Base-by-base conservation (phyloP, 257 asterid species). In the Fraxinus americana region DNA sequence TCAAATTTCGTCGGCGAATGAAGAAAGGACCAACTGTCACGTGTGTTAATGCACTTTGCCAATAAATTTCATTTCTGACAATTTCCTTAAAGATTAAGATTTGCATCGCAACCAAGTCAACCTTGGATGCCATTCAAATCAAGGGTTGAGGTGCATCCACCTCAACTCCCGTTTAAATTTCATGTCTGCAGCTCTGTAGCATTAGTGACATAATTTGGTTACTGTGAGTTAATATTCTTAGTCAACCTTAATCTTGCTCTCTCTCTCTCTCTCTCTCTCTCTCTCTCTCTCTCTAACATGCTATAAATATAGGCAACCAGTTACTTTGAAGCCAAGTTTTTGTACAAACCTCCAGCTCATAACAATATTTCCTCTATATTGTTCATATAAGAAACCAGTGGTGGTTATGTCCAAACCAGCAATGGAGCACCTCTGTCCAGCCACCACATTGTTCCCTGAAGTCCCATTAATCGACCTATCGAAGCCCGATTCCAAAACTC, bases 401-500 rank as follows among this genome's bases (percentile, higher is more conserved):
- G 85, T 89, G 77, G 88, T 86, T 19, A 83, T 84, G 19, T 70
- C 91, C 11, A 85, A 87, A 72, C 81, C 89, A 3, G 74, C 87
- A 77, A 82, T 79, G 72, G 78, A 82, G 75, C 89, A 84, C 39
- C 75, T 79, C 72, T 77, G 83, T 1, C 52, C 68, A 23, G 34
- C 81, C 59, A 77, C 78, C 68, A 52, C 91, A 83, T 85, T 88
- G 8, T 75, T 79, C 81, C 80, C 82, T 0, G 83, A 78, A 21
- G 83, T 88, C 78, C 98, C 98, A 0, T 21, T 87, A 16, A 86
- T 93, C 2, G 98, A 93, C 93, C 97, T 93, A 76, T 90, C 98
- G 1, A 68, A 84, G 2, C 92, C 96, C 7, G 97, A 90, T 79
- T 80, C 88, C 8, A 88, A 82, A 45, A 73, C 87, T 73, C 92